A percentile compares a stretch with the other conserved stretches of the same genome.
These are phyloP conservation scores for Sclerotinia borealis DNA, from an alignment of 2,329 filamentous ascomycete genomes.

Conservation along the genomic window DNA sequence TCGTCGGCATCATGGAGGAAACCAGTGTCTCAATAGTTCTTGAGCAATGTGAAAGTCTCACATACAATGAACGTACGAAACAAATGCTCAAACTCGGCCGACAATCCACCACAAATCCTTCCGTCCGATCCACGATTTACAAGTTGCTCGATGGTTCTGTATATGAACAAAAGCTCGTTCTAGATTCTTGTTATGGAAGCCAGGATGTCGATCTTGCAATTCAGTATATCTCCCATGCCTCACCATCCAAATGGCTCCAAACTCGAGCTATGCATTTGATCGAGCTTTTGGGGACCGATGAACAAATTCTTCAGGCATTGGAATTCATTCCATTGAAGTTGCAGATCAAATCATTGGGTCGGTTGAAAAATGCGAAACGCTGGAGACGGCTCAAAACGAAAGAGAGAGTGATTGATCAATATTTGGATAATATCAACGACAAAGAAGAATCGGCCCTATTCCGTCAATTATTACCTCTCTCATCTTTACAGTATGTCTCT, in stretches of 20 bases:
- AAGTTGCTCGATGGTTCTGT: not conserved
- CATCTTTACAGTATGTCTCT: not conserved
- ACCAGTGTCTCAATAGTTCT: not conserved
- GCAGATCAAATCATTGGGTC: not conserved
- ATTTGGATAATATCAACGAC: not conserved
- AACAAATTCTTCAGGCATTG: not conserved
- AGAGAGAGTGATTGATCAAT: not conserved
- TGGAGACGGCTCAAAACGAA: not conserved
- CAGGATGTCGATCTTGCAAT: not conserved
- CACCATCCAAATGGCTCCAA: not conserved
- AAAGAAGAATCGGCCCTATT: not conserved
- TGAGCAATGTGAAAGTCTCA: not conserved
- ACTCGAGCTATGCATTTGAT: not conserved
- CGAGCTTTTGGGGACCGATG: not conserved
- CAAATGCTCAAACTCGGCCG: not conserved
- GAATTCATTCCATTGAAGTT: not conserved
- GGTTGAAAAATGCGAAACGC: not conserved
- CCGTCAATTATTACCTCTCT: not conserved
- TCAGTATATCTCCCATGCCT: not conserved
- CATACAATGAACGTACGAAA: not conserved
- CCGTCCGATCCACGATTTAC: not conserved
- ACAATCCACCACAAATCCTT: not conserved
- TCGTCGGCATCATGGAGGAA: not conserved
- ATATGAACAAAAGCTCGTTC: not conserved
- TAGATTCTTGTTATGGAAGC: not conserved